phyloP scores from a whole-genome alignment of 495 filamentous ascomycete species.

The Neurospora intermedia region DNA sequence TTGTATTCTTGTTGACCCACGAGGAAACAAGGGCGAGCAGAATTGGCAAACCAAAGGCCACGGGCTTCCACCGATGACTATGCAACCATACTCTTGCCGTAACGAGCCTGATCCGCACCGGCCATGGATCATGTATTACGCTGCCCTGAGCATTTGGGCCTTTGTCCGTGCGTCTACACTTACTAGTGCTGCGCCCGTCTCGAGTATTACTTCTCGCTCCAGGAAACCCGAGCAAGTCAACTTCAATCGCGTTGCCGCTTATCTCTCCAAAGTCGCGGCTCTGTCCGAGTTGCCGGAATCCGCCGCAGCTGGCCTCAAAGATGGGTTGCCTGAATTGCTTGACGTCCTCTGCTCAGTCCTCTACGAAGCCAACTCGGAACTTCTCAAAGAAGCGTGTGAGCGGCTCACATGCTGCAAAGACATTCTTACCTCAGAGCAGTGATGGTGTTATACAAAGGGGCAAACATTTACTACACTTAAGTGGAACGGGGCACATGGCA shows the following conservation, averaged over 20 bases:
- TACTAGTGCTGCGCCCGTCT: not conserved
- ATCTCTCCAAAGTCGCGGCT: conserved; percentile 30
- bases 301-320: conserved; percentile 20
- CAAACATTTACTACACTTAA: not conserved
- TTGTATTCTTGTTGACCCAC: conserved; percentile 56
- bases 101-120: conserved; percentile 84
- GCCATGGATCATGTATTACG: conserved; percentile 94
- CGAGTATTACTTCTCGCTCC: conserved; percentile 45
- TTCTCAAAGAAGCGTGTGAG: conserved; percentile 33
- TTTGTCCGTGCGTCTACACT: conserved; percentile 60
- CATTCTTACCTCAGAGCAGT: conserved; percentile 15
- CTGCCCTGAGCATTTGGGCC: conserved; percentile 82
- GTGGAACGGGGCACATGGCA: not conserved
- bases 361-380: conserved; percentile 32
- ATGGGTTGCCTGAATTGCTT: conserved; percentile 33
- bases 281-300: conserved; percentile 27
- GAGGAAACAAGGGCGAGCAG: conserved; percentile 20
- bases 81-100: conserved; percentile 58
- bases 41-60: conserved; percentile 16
- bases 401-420: conserved; percentile 34
- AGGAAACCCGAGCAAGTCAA: conserved; percentile 18
- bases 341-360: conserved; percentile 31
- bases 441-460: not conserved
- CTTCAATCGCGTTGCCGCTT: conserved; percentile 25
- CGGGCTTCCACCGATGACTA: conserved; percentile 23